phyloP scores from a whole-genome alignment of 441 rosid species.

The Pelargonium australe region DNA sequence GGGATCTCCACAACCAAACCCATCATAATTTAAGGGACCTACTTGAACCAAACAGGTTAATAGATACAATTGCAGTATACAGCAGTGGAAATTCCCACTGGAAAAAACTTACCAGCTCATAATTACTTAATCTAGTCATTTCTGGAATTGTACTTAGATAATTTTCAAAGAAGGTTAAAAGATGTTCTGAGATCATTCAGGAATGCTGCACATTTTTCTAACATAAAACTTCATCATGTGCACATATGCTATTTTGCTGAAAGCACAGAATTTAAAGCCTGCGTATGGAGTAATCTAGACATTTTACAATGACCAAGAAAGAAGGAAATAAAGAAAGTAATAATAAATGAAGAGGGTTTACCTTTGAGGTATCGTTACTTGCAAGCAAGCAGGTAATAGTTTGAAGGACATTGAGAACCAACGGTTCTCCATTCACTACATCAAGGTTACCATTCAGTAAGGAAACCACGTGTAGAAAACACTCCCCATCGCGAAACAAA shows the following conservation, averaged over 20 bases:
- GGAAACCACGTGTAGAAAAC: constrained; percentile 95
- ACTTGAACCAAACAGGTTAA: background rate
- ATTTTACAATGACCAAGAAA: constrained; percentile 7
- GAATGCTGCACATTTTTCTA: background rate
- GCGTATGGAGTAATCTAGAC: too few relatives aligned
- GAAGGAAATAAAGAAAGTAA: background rate
- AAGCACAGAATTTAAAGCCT: background rate
- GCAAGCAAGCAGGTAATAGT: constrained; percentile 85
- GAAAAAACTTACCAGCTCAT: background rate
- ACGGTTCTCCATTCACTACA: constrained; percentile 66
- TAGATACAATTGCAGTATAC: background rate
- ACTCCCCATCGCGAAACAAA: constrained; percentile 87
- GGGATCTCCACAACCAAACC: background rate
- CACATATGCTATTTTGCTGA: background rate
- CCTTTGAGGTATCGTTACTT: constrained; percentile 85
- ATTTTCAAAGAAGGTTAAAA: background rate
- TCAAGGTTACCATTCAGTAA: constrained; percentile 86
- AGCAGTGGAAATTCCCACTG: background rate
- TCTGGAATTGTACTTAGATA: background rate
- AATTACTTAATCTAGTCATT: background rate
- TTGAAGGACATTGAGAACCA: constrained; percentile 84
- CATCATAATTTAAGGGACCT: background rate
- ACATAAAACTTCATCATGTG: background rate
- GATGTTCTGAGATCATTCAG: background rate
- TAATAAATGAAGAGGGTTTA: constrained; percentile 28